Base-by-base conservation (phyloP, 192 early-diverging fungal genomes). In the Jimgerdemannia lactiflua region DNA sequence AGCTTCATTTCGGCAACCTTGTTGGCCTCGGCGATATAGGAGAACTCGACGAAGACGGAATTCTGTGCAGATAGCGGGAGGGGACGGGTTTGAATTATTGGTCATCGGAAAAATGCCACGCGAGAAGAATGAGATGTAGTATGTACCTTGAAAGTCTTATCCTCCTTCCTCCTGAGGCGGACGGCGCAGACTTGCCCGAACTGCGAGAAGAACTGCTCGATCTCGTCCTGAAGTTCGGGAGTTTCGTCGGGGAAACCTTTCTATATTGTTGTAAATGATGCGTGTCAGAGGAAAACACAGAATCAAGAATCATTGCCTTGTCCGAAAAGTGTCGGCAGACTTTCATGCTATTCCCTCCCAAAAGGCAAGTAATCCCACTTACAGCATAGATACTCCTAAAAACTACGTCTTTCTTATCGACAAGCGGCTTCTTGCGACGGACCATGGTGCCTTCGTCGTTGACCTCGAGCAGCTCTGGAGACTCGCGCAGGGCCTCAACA, bases 301-400 rank as follows among this genome's bases (percentile, higher is more conserved):
- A n/a, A n/a, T n/a, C n/a, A n/a, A n/a, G n/a, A n/a, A n/a, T n/a
- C n/a, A n/a, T n/a, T n/a, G n/a, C n/a, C n/a, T n/a, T n/a, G n/a
- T n/a, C n/a, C n/a, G n/a, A n/a, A n/a, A n/a, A n/a, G n/a, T n/a
- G n/a, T n/a, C n/a, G n/a, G n/a, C n/a, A n/a, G n/a, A n/a, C n/a
- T n/a, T n/a, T n/a, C n/a, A n/a, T n/a, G n/a, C n/a, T n/a, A n/a
- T n/a, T n/a, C n/a, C n/a, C n/a, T n/a, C n/a, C n/a, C n/a, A n/a
- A n/a, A n/a, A n/a, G n/a, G n/a, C n/a, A n/a, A n/a, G n/a, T n/a
- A n/a, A n/a, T n/a, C n/a, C n/a, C n/a, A 86, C 84, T 72, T 82
- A 90, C 89, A 43, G 79, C 85, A 67, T 89, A 89, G 67, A 91
- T 89, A 54, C 77, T 79, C 74, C 85, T 79, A 17, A 70, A 69